Conservation (phyloP, 2,329 filamentous ascomycete species). For the Ceratocystis harringtonii region DNA sequence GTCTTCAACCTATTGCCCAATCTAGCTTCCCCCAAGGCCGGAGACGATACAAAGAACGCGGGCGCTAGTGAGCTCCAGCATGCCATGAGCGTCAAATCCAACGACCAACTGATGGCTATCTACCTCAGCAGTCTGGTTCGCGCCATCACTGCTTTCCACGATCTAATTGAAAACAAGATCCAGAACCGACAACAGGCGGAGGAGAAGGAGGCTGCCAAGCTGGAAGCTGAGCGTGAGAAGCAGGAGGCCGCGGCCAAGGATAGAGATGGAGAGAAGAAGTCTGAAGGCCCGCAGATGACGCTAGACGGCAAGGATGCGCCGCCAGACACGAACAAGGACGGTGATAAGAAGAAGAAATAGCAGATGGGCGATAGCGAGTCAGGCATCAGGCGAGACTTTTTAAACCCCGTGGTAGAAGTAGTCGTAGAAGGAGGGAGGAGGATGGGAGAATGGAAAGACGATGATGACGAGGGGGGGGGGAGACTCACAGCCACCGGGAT, state of each 20-base stretch:
- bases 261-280: conserved; percentile 34
- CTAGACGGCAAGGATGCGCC: conserved; percentile 32
- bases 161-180: conserved; percentile 99
- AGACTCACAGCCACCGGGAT: conserved; percentile 3
- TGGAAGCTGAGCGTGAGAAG: conserved; percentile 47
- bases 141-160: conserved; percentile 96
- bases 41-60: conserved; percentile 36
- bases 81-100: conserved; percentile 97
- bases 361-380: conserved; percentile 17
- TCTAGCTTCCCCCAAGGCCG: conserved; percentile 66
- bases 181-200: conserved; percentile 96
- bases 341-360: conserved; percentile 40
- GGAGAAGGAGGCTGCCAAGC: conserved; percentile 80
- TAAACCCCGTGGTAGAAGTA: background rate
- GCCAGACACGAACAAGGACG: conserved; percentile 36
- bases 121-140: conserved; percentile 94
- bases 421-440: no score
- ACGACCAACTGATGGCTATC: conserved; percentile 97
- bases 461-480: background rate
- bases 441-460: background rate
- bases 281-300: conserved; percentile 22
- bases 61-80: conserved; percentile 71
- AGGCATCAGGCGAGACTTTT: no score
- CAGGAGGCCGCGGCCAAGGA: conserved; percentile 31
- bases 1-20: conserved; percentile 98